Evolutionary conservation across 176 grass and related monocot species (phyloP).

Genomic region (Elaeis guineensis): DNA sequence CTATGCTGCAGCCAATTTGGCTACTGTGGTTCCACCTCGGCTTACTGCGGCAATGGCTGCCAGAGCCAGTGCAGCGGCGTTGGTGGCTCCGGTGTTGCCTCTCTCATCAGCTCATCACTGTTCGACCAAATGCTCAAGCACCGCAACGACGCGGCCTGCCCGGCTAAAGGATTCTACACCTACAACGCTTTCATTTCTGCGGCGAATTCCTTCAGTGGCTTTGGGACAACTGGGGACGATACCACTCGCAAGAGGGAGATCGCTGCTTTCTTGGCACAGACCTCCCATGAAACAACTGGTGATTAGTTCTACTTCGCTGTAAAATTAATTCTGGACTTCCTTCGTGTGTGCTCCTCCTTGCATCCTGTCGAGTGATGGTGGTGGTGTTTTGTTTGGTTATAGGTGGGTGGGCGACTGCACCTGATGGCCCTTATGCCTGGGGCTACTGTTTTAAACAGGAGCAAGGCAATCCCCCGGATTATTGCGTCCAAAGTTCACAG

Average conservation of each 20-base stretch:
- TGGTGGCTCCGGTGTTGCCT: slow-evolving; percentile 14
- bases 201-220: slow-evolving; percentile 21
- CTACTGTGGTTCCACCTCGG: slow-evolving; percentile 26
- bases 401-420: slow-evolving; percentile 26
- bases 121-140: slow-evolving; percentile 48
- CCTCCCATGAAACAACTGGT: slow-evolving; percentile 56
- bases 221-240: slow-evolving; percentile 17
- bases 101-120: slow-evolving; percentile 21
- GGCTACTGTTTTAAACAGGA: too few species aligned
- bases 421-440: too few species aligned
- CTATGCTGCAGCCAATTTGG: slow-evolving; percentile 41
- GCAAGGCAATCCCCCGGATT: too few species aligned
- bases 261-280: slow-evolving; percentile 47
- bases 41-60: slow-evolving; percentile 21
- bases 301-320: neutral
- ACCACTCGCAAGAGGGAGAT: slow-evolving; percentile 29
- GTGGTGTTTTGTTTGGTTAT: neutral
- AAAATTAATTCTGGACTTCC: too few species aligned
- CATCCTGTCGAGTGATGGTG: too few species aligned
- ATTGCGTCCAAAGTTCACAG: too few species aligned
- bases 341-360: too few species aligned
- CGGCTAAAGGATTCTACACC: slow-evolving; percentile 36
- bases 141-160: slow-evolving; percentile 33
- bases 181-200: slow-evolving; percentile 45
- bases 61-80: slow-evolving; percentile 31